Base-by-base conservation (phyloP, 306 rosid species). In the Rosa rugosa region DNA sequence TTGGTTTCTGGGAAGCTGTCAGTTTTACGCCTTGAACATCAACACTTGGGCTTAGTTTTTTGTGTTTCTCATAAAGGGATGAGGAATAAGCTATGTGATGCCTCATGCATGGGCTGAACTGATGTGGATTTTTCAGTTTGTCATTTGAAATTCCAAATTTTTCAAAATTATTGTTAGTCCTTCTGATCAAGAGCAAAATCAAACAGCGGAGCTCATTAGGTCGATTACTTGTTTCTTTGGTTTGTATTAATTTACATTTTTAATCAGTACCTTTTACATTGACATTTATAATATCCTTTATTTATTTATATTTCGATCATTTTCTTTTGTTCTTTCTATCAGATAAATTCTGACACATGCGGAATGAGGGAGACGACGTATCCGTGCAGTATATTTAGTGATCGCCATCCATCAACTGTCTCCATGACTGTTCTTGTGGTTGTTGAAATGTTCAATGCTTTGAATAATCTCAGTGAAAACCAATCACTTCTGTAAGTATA, bases 371-470 rank as follows among this genome's bases (percentile, higher is more conserved):
- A 90, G 83, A 95, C 99, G 67, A 77, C 90, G 71, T 95, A 90
- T 82, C 90, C 98, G n/a, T 95, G 99, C 87, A 91, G 92, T 83
- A 82, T 95, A 84, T 95, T 95, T 84, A 92, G 90, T 79, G 99
- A 95, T 81, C 89, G 91, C 79, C 99, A 91, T 84, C 99, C 99
- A 64, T 95, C 99, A 7, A 95, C 98, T 74, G 95, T 95, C 81
- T 82, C 99, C 65, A 95, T 95, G 99, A 95, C 99, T 56, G 98
- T 95, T 83, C 99, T 95, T 64, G 99, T 95, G 8, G 98, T 95
- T 51, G 98, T 95, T 76, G 99, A 95, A 85, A 95, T 95, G 98
- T 95, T 95, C 85, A 95, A 95, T 77, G 99, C 99, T 84, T 88
- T 95, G 90, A 95, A 95, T 84, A 95, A 95, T 85, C 98, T 95